Conservation (phyloP, 345 rosid genomes). For the Jatropha curcas region DNA sequence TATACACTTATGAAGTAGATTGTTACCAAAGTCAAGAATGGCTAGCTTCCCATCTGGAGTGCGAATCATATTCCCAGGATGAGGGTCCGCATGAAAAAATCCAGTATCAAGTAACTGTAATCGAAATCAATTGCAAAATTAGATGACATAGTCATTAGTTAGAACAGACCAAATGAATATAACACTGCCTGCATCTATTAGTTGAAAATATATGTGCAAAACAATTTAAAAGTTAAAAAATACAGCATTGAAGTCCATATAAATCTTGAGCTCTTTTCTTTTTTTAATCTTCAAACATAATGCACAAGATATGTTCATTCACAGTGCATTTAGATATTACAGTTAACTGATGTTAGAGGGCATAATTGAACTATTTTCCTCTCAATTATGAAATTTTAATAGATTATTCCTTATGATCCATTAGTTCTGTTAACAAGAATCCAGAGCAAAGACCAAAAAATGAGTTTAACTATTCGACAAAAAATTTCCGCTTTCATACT, state of each 20-base stretch:
- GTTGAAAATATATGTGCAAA: not conserved
- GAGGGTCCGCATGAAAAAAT: slow-evolving; percentile 98
- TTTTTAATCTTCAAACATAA: not conserved
- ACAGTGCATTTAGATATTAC: no score
- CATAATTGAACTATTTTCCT: not conserved
- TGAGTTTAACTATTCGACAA: not conserved
- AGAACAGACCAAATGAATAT: slow-evolving; percentile 5
- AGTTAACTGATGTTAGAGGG: no score
- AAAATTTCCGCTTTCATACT: slow-evolving; percentile 5
- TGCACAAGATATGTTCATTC: not conserved
- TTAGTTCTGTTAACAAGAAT: not conserved
- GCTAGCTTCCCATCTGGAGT: slow-evolving; percentile 97
- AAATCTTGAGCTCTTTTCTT: not conserved
- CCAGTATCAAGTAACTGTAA: slow-evolving; percentile 94
- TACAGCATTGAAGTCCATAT: not conserved
- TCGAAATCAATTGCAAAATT: slow-evolving; percentile 14
- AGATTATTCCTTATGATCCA: not conserved
- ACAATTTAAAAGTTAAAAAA: not conserved
- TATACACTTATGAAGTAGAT: slow-evolving; percentile 16
- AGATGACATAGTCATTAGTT: slow-evolving; percentile 1
- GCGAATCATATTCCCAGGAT: slow-evolving; percentile 97
- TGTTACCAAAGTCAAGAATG: slow-evolving; percentile 93
- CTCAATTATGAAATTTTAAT: not conserved
- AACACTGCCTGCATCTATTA: no score
- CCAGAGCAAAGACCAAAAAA: not conserved